A percentile compares a stretch with the other conserved stretches of the same genome.
These are phyloP conservation scores for Zea luxurians DNA, from an alignment of 176 grass and related monocot species.

Conservation along the genomic window DNA sequence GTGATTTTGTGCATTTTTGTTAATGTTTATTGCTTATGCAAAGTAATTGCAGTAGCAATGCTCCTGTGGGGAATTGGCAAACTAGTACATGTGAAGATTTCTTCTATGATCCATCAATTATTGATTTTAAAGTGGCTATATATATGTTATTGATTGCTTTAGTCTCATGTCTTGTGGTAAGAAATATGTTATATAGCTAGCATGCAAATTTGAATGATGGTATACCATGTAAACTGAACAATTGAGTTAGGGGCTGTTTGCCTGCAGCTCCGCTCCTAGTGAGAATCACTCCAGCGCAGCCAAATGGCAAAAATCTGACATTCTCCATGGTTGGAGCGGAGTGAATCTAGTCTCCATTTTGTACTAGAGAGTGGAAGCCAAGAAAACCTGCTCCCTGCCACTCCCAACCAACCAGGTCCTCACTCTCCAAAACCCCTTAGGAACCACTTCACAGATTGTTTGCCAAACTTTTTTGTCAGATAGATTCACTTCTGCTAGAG, in stretches of 20 bases:
- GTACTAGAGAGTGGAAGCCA: too few species aligned
- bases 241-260: not conserved
- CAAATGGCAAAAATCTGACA: too few species aligned
- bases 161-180: not conserved
- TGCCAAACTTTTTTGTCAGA: too few species aligned
- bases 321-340: too few species aligned
- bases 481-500: too few species aligned
- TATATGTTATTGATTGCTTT: conserved; percentile 4
- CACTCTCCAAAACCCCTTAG: too few species aligned
- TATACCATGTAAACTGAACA: not conserved
- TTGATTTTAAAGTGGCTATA: conserved; percentile 9
- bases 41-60: not conserved
- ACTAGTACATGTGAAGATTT: conserved; percentile 4
- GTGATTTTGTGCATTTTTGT: not conserved
- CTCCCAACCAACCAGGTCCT: too few species aligned
- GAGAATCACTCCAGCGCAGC: too few species aligned
- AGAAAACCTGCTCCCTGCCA: too few species aligned
- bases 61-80: not conserved
- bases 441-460: too few species aligned
- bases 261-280: too few species aligned
- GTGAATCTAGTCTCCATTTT: too few species aligned
- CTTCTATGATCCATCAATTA: not conserved
- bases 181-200: not conserved
- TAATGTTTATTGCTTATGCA: not conserved
- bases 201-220: conserved; percentile 4